Evolutionary conservation across 1,284 basidiomycete genomes (phyloP), one percentile per base, ranked within the genome.

Genomic region (Meira nashicola): DNA sequence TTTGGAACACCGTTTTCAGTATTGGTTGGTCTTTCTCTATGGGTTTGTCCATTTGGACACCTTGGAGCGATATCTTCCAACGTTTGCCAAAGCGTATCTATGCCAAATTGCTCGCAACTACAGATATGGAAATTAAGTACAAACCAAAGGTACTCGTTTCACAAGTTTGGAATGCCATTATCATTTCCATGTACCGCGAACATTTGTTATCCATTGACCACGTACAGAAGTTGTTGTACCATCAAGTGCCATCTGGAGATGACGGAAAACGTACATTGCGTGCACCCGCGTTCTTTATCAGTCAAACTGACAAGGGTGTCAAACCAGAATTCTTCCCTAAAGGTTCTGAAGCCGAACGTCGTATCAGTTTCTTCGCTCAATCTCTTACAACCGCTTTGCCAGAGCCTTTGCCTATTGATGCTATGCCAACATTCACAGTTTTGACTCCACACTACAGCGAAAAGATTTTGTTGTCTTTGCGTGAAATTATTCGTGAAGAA

Each of bases 61-160:
- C 76, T 25, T 78, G 76, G 76, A 70, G 67, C 48, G 76, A 78
- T 62, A 77, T 78, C 63, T 78, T 76, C 74, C 74, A 76, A 67
- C 73, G 74, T 21, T 60, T 78, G 61, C 76, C 76, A 23, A 78
- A 78, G 69, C 76, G 76, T 40, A 77, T 78, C 66, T 78, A 78
- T 67, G 72, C 74, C 47, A 78, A 78, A 68, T 66, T 78, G 44
- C 68, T 78, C 41, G 76, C 76, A 23, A 78, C 76, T 39, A 70
- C 73, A 44, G 76, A 78, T 57, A 78, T 78, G 76, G 76, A 78
- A 64, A 71, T 78, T 66, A 78, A 78, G 68, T 78, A 78, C 71
- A 78, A 78, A 70, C 76, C 76, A 55, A 78, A 78, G 67, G 74
- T 78, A 41, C 70, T 78, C 57, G 76, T 78, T 15, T 78, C 76